Base-by-base conservation (phyloP, 169 alveolate genomes). In the Eimeria acervulina region DNA sequence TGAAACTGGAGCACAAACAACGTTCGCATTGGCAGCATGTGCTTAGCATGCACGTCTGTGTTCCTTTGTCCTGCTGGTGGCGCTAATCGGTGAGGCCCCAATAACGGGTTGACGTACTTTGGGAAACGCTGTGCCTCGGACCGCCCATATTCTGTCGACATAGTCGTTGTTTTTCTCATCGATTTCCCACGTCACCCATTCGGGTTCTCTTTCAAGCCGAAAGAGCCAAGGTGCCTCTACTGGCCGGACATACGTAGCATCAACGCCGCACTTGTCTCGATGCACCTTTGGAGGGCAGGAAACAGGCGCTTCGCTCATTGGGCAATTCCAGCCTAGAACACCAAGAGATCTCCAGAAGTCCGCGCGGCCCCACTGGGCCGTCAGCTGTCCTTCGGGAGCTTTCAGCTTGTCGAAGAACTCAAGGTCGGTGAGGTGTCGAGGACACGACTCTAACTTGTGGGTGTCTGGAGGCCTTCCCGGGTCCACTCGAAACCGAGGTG, bases 261-360 rank as follows among this genome's bases (percentile, higher is more conserved):
- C 93, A 61, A 61, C 23, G 59, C 93, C 93, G 61, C 93, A 85
- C 38, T 28, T 85, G 61, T 85, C 93, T 85, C 42, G 81, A n/a
- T 55, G 44, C 40, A 85, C 78, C 55, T 59, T 31, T 28, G 93
- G 93, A 6, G 93, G 93, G 59, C 93, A 85, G 3, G 76, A 63
- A 10, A 85, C 93, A 15, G 31, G 40, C 36, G 78, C 80, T 85
- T 52, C 59, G 80, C 81, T 85, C 40, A 59, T 61, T 31, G 93
- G 93, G 80, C 93, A 85, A 36, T 85, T 47, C 63, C 72, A 51
- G 42, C 80, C 93, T 31, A 59, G 76, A 8, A 85, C 31, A 21
- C 93, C 80, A 5, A 61, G 66, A 10, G 80, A 26, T 38, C 44
- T 36, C 93, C 93, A 85, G 80, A 52, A 19, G 61, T 61, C 93